Percentiles rank a stretch among this genome's conserved stretches.
These are phyloP conservation scores for Solanum ahanhuiri DNA, from an alignment of 257 asterid genomes.

Conservation along the genomic window DNA sequence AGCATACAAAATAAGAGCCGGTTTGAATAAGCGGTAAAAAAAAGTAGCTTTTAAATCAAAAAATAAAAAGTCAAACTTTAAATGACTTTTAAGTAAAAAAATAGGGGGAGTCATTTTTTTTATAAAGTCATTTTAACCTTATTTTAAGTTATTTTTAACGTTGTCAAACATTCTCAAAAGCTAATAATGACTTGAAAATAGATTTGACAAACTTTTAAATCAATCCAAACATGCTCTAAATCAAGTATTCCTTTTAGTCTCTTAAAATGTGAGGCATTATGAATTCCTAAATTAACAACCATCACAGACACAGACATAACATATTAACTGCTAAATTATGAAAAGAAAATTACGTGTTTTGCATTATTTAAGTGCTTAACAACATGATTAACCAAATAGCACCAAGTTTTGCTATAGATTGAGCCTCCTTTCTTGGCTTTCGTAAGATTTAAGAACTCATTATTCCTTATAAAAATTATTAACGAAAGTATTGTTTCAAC, in stretches of 20 bases:
- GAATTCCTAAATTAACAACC: background rate
- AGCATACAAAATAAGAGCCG: too few relatives aligned
- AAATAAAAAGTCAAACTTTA: too few relatives aligned
- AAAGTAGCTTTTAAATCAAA: too few relatives aligned
- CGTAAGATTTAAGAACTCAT: background rate
- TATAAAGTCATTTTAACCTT: too few relatives aligned
- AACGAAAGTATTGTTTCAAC: background rate
- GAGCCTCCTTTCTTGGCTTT: background rate
- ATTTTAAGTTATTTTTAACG: too few relatives aligned
- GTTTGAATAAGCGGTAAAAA: too few relatives aligned
- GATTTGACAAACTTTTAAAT: background rate
- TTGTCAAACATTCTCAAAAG: background rate
- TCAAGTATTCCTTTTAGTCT: background rate
- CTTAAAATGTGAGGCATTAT: background rate
- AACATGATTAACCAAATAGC: background rate
- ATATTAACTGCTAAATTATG: background rate
- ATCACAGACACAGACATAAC: background rate
- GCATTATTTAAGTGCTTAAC: background rate
- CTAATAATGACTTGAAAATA: too few relatives aligned
- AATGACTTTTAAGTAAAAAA: too few relatives aligned
- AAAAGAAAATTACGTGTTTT: background rate
- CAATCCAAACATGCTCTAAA: too few relatives aligned
- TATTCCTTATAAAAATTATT: background rate
- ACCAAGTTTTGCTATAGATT: background rate
- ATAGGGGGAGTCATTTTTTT: too few relatives aligned